Base-by-base conservation (phyloP, 2,329 filamentous ascomycete species). In the Pseudocercospora crystallina region DNA sequence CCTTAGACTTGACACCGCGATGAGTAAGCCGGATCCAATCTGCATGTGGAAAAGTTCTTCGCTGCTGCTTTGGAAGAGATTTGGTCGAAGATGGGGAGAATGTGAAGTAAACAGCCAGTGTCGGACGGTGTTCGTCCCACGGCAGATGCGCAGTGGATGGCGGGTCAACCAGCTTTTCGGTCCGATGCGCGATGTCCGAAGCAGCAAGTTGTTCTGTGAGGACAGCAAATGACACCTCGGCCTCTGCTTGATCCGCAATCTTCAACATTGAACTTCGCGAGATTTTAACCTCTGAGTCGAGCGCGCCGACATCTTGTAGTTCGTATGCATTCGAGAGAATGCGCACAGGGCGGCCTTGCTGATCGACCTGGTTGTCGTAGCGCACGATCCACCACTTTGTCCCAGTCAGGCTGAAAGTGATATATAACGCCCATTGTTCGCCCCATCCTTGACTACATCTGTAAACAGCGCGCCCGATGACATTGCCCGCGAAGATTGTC, bases 351-450 rank as follows among this genome's bases (percentile, higher is more conserved):
- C 38, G 32, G 8, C 43, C 40, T 36, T 51, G 31, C 12, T 49
- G 39, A 10, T 49, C 52, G 15, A 43, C 35, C 8, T 43, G 44
- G 15, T 49, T 79, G 72, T 73, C 84, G 78, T 82, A 69, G 68
- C 86, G 80, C 47, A 89, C 75, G 53, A 91, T 73, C 83, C 86
- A 91, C 88, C 89, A 95, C 54, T 79, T 80, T 65, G 94, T 88
- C 46, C 89, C 88, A 62, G 79, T 78, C 64, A 87, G 76, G 65
- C 85, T 84, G 66, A 90, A 78, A 45, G 83, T 83, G 39, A 87
- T 79, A 58, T 85, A 84, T 34, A 95, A 73, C 56, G 85, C 82
- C 88, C 89, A 96, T 20, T 40, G 30, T 45, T 80, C 75, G 11
- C 77, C 78, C 89, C 91, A 95, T n/a, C 81, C 83, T 51, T 76